Conservation (phyloP, 352 stramenopile species). For the Globisporangium okanoganense region DNA sequence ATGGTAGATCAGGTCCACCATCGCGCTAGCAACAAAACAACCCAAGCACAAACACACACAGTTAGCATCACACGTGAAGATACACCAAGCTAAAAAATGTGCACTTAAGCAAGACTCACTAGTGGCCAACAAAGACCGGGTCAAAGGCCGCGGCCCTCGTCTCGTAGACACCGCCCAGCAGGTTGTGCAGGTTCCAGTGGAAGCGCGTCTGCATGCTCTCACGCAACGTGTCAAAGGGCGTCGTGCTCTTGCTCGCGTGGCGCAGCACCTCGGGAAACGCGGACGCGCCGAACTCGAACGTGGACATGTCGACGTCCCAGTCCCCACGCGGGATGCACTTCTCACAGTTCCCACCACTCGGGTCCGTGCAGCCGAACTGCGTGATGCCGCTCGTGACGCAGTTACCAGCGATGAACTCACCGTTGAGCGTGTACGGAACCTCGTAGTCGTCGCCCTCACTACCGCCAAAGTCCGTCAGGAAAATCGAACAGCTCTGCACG, state of each 20-base stretch:
- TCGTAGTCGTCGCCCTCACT: slow-evolving; percentile 30
- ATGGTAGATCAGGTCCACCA: slow-evolving; percentile 57
- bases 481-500: slow-evolving; percentile 38
- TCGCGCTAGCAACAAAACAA: slow-evolving; percentile 23
- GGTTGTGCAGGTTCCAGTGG: slow-evolving; percentile 39
- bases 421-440: slow-evolving; percentile 21
- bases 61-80: not conserved
- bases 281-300: slow-evolving; percentile 60
- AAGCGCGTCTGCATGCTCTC: slow-evolving; percentile 31
- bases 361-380: slow-evolving; percentile 34
- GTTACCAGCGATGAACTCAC: slow-evolving; percentile 38
- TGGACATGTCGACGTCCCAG: slow-evolving; percentile 56
- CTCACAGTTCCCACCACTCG: slow-evolving; percentile 35
- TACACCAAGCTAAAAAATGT: not conserved
- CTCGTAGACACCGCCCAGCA: slow-evolving; percentile 34
- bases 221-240: slow-evolving; percentile 30
- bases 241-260: slow-evolving; percentile 28
- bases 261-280: slow-evolving; percentile 59
- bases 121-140: slow-evolving; percentile 36
- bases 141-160: slow-evolving; percentile 32
- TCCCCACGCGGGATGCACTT: slow-evolving; percentile 60
- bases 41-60: not conserved
- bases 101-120: slow-evolving; percentile 21
- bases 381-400: slow-evolving; percentile 54
- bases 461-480: slow-evolving; percentile 55